Conservation (phyloP, 2,329 filamentous ascomycete genomes). For the Orbilia quercus region DNA sequence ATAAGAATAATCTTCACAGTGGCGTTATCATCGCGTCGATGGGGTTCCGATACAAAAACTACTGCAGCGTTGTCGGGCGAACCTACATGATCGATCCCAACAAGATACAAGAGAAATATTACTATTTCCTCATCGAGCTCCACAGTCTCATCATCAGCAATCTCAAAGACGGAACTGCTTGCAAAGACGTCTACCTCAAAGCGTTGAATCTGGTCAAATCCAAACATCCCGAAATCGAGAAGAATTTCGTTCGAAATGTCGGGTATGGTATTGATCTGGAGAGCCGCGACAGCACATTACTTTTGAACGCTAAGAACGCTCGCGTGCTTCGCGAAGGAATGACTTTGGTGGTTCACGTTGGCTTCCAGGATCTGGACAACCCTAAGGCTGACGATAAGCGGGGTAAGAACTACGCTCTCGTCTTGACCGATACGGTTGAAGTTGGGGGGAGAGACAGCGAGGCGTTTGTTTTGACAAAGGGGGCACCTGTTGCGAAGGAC, state of each 20-base stretch:
- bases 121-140: constrained; percentile 84
- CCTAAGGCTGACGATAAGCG: constrained; percentile 87
- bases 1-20: constrained; percentile 78
- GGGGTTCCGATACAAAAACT: constrained; percentile 93
- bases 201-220: constrained; percentile 81
- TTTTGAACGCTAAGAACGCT: constrained; percentile 86
- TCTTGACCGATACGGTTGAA: constrained; percentile 92
- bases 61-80: constrained; percentile 89
- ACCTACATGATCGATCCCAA: constrained; percentile 98
- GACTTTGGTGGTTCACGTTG: constrained; percentile 91
- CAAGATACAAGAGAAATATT: constrained; percentile 91
- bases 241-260: constrained; percentile 92
- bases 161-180: constrained; percentile 83
- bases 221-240: constrained; percentile 94
- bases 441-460: constrained; percentile 77
- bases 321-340: constrained; percentile 92
- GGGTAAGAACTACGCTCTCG: constrained; percentile 86
- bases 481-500: constrained; percentile 89
- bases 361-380: constrained; percentile 89
- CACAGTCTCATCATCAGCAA: constrained; percentile 92
- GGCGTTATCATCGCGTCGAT: constrained; percentile 94
- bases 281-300: constrained; percentile 81
- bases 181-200: constrained; percentile 92
- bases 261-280: constrained; percentile 94
- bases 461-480: constrained; percentile 88